These are phyloP conservation scores for Trametes cubensis DNA, from an alignment of 768 basidiomycete species.

Conservation along the genomic window DNA sequence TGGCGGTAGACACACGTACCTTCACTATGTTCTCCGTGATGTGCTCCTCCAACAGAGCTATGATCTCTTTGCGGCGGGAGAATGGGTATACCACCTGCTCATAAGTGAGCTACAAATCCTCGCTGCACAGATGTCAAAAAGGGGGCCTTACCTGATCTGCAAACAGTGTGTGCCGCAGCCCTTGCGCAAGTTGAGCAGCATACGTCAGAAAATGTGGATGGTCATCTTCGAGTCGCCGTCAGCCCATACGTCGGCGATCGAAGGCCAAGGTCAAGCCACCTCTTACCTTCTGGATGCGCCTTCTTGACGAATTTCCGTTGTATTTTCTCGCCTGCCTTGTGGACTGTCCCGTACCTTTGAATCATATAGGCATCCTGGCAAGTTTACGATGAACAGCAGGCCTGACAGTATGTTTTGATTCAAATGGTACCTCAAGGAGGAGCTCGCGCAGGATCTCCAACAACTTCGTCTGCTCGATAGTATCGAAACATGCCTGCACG, in stretches of 20 bases:
- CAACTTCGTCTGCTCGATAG: slow-evolving; percentile 87
- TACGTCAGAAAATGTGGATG: slow-evolving; percentile 72
- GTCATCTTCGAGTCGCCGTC: slow-evolving; percentile 54
- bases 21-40: slow-evolving; percentile 93
- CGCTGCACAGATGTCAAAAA: not conserved
- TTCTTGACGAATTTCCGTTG: slow-evolving; percentile 59
- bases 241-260: not conserved
- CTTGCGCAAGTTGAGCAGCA: slow-evolving; percentile 66
- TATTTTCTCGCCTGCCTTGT: slow-evolving; percentile 55
- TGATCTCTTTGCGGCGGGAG: slow-evolving; percentile 57
- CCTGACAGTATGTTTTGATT: not conserved
- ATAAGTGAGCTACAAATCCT: not conserved
- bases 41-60: slow-evolving; percentile 83
- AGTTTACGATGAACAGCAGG: not conserved
- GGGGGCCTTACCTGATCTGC: slow-evolving; percentile 68
- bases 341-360: slow-evolving; percentile 70
- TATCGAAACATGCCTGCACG: slow-evolving; percentile 95
- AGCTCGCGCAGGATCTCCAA: slow-evolving; percentile 73
- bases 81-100: slow-evolving; percentile 55
- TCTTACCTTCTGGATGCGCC: slow-evolving; percentile 67
- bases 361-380: slow-evolving; percentile 71
- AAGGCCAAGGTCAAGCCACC: not conserved
- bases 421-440: slow-evolving; percentile 62
- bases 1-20: slow-evolving; percentile 39
- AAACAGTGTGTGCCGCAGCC: slow-evolving; percentile 77